phyloP scores from a whole-genome alignment of 805 yeast genomes.

The Schwanniomyces sp. region DNA sequence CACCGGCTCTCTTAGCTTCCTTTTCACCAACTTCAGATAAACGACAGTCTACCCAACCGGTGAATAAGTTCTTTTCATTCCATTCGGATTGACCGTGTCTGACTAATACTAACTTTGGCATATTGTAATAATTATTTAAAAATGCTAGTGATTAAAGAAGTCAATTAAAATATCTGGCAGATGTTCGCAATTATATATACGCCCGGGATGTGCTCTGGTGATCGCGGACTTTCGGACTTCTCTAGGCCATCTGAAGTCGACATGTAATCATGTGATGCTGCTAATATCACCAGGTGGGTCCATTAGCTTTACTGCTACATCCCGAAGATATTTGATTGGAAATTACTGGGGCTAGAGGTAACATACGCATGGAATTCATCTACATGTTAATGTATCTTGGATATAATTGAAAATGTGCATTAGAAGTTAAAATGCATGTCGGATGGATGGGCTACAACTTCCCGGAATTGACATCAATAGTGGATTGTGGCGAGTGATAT shows the following conservation, averaged over 20 bases:
- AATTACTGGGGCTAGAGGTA: too few species aligned
- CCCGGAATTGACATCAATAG: background rate
- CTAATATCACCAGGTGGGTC: background rate
- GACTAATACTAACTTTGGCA: constrained; percentile 77
- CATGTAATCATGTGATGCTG: constrained; percentile 1
- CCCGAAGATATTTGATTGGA: too few species aligned
- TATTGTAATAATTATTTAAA: constrained; percentile 10
- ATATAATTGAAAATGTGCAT: background rate
- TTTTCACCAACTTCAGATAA: constrained; percentile 80
- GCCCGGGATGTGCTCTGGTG: constrained; percentile 3
- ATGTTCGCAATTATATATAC: background rate
- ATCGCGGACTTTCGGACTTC: constrained; percentile 11
- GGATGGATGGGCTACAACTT: background rate
- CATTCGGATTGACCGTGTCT: constrained; percentile 99
- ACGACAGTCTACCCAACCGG: constrained; percentile 97
- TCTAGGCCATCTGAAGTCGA: constrained; percentile 4
- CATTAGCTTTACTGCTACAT: too few species aligned
- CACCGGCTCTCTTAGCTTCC: constrained; percentile 95
- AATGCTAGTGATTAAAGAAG: background rate
- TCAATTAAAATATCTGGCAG: background rate
- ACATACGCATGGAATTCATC: too few species aligned
- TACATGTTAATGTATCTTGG: too few species aligned
- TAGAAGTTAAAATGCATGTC: background rate
- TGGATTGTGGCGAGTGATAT: background rate
- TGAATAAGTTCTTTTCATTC: constrained; percentile 97